Evolutionary conservation across 1,284 basidiomycete species (phyloP), one percentile per base, ranked within the genome.

Genomic region (Ceratobasidium papillatum): DNA sequence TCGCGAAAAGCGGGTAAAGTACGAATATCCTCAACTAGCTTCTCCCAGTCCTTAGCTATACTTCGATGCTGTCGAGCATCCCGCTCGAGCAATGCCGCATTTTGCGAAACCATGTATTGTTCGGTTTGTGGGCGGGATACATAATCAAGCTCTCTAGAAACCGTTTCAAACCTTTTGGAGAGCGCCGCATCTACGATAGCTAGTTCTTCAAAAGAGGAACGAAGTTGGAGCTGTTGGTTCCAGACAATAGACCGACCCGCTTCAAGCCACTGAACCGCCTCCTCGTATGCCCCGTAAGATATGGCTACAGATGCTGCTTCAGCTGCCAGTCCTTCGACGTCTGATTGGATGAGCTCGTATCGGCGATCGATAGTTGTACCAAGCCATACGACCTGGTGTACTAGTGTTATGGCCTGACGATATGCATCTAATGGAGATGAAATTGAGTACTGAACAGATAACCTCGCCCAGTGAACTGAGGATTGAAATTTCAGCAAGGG

Each of bases 171-270:
- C 27, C 49, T 19, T 14, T 27, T 45, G 8, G 63, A 41, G 2
- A 65, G 22, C 3, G 2, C 14, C 19, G 63, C 43, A 45, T 51
- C 22, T 41, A 51, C 30, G 3, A 12, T 25, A 14, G 27, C 22
- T 2, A 65, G 47, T 5, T 51, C 63, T 4, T 65, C 63, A 34
- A 65, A 11, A 12, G 63, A 45, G 9, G 43, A 19, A 1, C 63
- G 63, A 49, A 65, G 63, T n/a, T 51, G 63, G 19, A 51, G 45
- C 3, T 32, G 22, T 19, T 65, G 63, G 3, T 51, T 51, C 63
- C 63, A 65, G 4, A 65, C 47, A n/a, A 65, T 43, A n/a, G 63
- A 65, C 2, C 63, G 43, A n/a, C 63, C 63, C 22, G 25, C 17
- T 22, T 65, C 63, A 34, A 65, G 27, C 63, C 63, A 65, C 45